Conservation (phyloP, 306 rosid genomes). For the Dalbergia cultrata region DNA sequence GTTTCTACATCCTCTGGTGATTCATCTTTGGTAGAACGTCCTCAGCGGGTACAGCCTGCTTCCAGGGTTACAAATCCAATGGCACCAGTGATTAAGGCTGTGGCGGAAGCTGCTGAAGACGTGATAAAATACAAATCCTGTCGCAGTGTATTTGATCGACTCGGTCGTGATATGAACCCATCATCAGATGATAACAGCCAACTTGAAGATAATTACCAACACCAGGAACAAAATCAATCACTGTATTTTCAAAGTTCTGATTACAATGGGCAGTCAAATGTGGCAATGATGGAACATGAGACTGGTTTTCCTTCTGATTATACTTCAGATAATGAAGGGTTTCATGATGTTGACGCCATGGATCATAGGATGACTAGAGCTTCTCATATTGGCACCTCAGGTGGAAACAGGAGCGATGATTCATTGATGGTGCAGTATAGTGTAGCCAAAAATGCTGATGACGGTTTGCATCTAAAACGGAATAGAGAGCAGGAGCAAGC, state of each 20-base stretch:
- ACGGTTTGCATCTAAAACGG: slow-evolving; percentile 47
- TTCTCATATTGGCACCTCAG: slow-evolving; percentile 65
- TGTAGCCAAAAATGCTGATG: slow-evolving; percentile 63
- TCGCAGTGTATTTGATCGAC: slow-evolving; percentile 91
- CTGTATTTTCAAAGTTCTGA: slow-evolving; percentile 53
- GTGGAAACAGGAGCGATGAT: slow-evolving; percentile 62
- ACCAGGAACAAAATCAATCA: slow-evolving; percentile 53
- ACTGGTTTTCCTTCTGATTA: slow-evolving; percentile 71
- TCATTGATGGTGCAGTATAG: slow-evolving; percentile 56
- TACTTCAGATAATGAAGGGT: slow-evolving; percentile 75
- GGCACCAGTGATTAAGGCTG: slow-evolving; percentile 91
- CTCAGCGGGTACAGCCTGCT: slow-evolving; percentile 60
- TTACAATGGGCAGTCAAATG: slow-evolving; percentile 56
- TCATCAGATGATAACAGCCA: slow-evolving; percentile 51
- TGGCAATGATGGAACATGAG: slow-evolving; percentile 58
- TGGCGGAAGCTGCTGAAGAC: slow-evolving; percentile 93
- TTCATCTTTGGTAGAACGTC: slow-evolving; percentile 64
- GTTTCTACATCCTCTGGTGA: slow-evolving; percentile 75
- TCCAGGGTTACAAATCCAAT: slow-evolving; percentile 77
- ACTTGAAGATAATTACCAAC: slow-evolving; percentile 58
- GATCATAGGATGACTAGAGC: slow-evolving; percentile 54
- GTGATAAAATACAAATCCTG: slow-evolving; percentile 75
- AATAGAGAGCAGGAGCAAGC: slow-evolving; percentile 62
- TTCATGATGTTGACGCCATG: slow-evolving; percentile 55
- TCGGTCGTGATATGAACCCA: slow-evolving; percentile 66